These are phyloP conservation scores for Penicillium nucicola DNA, from an alignment of 495 filamentous ascomycete genomes.

Conservation along the genomic window DNA sequence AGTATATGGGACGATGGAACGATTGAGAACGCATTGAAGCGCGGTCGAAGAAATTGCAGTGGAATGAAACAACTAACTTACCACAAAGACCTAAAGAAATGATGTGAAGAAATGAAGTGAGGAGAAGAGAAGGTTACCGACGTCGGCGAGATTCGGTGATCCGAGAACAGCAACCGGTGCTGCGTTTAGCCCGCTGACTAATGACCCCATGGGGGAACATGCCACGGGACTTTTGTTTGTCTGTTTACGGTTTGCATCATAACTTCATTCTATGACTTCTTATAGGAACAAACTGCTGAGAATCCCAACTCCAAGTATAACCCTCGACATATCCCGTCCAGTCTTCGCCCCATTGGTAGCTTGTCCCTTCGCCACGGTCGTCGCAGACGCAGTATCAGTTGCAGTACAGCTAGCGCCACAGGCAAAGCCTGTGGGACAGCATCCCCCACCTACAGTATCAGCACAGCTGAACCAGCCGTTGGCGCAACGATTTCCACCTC, in stretches of 20 bases:
- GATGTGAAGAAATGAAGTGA: slow-evolving; percentile 11
- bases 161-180: slow-evolving; percentile 9
- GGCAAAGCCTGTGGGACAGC: slow-evolving; percentile 71
- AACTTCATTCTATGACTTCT: slow-evolving; percentile 1
- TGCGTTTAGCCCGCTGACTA: slow-evolving; percentile 15
- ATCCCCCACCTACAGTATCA: slow-evolving; percentile 63
- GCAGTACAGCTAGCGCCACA: slow-evolving; percentile 75
- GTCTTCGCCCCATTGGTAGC: slow-evolving; percentile 7
- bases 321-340: background rate
- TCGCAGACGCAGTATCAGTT: slow-evolving; percentile 42
- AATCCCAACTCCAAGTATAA: slow-evolving; percentile 6
- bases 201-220: slow-evolving; percentile 13
- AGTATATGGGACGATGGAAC: background rate
- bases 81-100: slow-evolving; percentile 11
- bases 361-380: slow-evolving; percentile 57
- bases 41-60: background rate
- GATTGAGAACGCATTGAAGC: no score
- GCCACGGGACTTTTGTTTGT: slow-evolving; percentile 3
- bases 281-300: slow-evolving; percentile 14
- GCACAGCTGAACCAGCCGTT: slow-evolving; percentile 76
- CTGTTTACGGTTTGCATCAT: slow-evolving; percentile 4
- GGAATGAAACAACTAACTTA: slow-evolving; percentile 3
- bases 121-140: slow-evolving; percentile 15
- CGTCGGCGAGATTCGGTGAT: slow-evolving; percentile 27
- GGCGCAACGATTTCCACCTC: slow-evolving; percentile 52